Evolutionary conservation across 805 yeast genomes (phyloP), one percentile per base, ranked within the genome.

Genomic region (Lipomyces chichibuensis): DNA sequence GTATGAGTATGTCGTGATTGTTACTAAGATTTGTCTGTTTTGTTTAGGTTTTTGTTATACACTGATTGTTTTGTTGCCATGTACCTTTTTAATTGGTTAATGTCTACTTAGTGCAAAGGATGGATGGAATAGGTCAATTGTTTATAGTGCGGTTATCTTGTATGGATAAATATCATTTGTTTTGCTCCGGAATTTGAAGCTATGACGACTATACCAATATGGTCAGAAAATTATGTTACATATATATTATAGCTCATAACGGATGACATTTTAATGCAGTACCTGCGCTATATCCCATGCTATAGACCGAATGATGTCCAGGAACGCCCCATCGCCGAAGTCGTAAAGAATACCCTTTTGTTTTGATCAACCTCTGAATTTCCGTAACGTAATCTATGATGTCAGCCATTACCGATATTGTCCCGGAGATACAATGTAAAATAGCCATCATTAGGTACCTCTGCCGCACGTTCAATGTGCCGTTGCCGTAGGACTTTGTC

Each of bases 401-500:
- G 6, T 51, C 7, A 6, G 49, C 23, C 49, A 43, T 43, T 43
- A 43, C 11, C 9, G 49, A 17, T 43, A 17, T 43, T 43, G 49
- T 17, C 11, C 23, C 9, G 49, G 23, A 17, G 8, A 43, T 43
- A n/a, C 23, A 8, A n/a, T n/a, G 23, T 43, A 7, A 43, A 37
- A 27, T 23, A 33, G 29, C 8, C 49, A 14, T 3, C 23, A 25
- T 29, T 27, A n/a, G 1, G 29, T 60, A 65, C 67, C 60, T 58
- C 51, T n/a, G 63, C 49, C n/a, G 61, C 69, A 23, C 56, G 63
- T 23, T 65, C 70, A 25, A 68, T 55, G 20, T 68, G 71, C 27
- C 66, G 39, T 25, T 59, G 62, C 17, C 60, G 62, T 23, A 68
- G 8, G n/a, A 51, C 27, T 23, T 67, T 61, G 49, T 65, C 69